Evolutionary conservation across 73 alveolate species (phyloP).

Genomic region (Loxodes magnus): DNA sequence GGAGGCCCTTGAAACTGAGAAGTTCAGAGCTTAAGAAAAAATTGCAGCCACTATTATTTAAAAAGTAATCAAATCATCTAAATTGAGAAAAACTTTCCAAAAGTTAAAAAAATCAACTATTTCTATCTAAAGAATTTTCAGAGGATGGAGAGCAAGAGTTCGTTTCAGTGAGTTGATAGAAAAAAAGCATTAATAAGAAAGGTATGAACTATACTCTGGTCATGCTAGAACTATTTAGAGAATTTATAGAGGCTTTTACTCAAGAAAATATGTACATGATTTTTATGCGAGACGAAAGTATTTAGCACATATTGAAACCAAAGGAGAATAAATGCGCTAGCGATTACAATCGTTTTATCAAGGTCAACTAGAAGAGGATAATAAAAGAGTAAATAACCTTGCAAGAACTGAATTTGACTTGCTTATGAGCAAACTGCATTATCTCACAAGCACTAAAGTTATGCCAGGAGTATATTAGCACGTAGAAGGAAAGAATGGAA

Average conservation of each 20-base stretch:
- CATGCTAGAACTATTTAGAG: neutral
- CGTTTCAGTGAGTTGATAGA: neutral
- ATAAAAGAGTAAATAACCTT: neutral
- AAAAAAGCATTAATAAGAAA: neutral
- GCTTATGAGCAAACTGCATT: neutral
- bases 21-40: neutral
- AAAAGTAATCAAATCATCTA: neutral
- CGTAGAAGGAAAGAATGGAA: neutral
- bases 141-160: neutral
- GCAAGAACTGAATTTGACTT: neutral
- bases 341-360: neutral
- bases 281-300: constrained; percentile 48
- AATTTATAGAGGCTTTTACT: constrained; percentile 44
- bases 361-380: neutral
- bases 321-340: constrained; percentile 1
- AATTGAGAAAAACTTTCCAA: neutral
- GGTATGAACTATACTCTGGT: neutral
- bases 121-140: neutral
- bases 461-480: neutral
- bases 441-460: neutral
- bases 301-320: constrained; percentile 21
- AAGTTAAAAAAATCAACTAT: neutral
- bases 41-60: neutral
- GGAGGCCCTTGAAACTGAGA: neutral
- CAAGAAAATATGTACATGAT: constrained; percentile 51